phyloP scores from a whole-genome alignment of 164 flowering plant genomes.

The Macadamia tetraphylla region DNA sequence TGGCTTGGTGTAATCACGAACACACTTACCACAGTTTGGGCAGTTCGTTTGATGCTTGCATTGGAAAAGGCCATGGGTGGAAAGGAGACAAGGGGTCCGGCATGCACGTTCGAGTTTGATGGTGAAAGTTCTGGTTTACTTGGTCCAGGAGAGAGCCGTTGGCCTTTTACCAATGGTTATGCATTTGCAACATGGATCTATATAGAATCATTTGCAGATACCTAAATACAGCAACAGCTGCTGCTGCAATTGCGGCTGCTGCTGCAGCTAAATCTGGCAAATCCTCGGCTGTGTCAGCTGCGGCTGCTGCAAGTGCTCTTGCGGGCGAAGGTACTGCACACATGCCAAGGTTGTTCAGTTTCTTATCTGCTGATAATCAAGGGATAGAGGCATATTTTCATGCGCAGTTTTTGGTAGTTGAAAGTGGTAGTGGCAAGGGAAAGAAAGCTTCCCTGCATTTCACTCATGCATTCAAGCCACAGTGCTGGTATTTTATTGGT shows the following conservation, averaged over 20 bases:
- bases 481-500: constrained; percentile 96
- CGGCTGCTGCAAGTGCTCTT: constrained; percentile 99
- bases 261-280: constrained; percentile 99
- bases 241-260: constrained; percentile 97
- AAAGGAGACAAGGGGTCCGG: constrained; percentile 86
- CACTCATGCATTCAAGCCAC: constrained; percentile 96
- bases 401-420: constrained; percentile 98
- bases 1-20: constrained; percentile 73
- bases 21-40: constrained; percentile 68
- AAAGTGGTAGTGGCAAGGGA: constrained; percentile 92
- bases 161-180: constrained; percentile 96
- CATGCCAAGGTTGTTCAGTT: constrained; percentile 97
- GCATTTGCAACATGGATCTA: constrained; percentile 99
- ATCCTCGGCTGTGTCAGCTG: constrained; percentile 97
- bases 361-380: constrained; percentile 95
- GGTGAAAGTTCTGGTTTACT: constrained; percentile 99
- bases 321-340: constrained; percentile 99
- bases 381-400: constrained; percentile 98
- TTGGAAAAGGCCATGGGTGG: constrained; percentile 90
- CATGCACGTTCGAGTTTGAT: constrained; percentile 94
- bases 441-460: constrained; percentile 93
- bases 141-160: constrained; percentile 96
- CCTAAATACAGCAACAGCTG: constrained; percentile 93
- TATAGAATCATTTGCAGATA: constrained; percentile 98
- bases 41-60: constrained; percentile 57